phyloP scores from a whole-genome alignment of 352 stramenopile genomes.

The Pythium grandisporangium region DNA sequence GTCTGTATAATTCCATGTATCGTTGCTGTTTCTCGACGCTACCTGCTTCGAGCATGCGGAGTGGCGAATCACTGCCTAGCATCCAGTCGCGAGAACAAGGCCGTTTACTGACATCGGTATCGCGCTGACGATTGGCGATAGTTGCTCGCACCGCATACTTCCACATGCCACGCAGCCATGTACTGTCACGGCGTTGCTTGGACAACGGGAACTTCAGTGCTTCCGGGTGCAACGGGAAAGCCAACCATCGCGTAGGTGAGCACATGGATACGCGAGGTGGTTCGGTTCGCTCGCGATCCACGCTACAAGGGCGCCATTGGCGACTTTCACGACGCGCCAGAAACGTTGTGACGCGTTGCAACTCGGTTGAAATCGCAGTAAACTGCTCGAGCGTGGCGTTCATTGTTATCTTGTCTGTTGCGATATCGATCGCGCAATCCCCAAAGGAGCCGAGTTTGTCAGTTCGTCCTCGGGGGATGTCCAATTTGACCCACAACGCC shows the following conservation, averaged over 20 bases:
- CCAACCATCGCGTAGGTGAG: constrained; percentile 15
- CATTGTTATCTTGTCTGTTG: constrained; percentile 43
- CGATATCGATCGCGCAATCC: constrained; percentile 41
- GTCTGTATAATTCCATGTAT: constrained; percentile 55
- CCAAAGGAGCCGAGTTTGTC: constrained; percentile 1
- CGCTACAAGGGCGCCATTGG: constrained; percentile 34
- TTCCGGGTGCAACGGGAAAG: constrained; percentile 20
- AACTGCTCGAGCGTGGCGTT: constrained; percentile 55
- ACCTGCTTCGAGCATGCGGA: too few species aligned
- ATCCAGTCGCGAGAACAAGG: too few species aligned
- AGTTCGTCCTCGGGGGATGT: constrained; percentile 18
- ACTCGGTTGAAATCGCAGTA: constrained; percentile 25
- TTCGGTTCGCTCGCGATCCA: constrained; percentile 27
- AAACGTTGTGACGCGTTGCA: constrained; percentile 28
- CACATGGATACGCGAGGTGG: constrained; percentile 32
- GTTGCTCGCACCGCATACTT: constrained; percentile 44
- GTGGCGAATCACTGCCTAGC: too few species aligned
- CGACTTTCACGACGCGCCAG: constrained; percentile 18
- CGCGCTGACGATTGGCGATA: too few species aligned
- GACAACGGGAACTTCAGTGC: constrained; percentile 5
- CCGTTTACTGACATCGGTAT: too few species aligned
- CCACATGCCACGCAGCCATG: constrained; percentile 65
- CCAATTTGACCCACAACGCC: constrained; percentile 55
- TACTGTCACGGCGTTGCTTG: constrained; percentile 24
- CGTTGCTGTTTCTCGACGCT: too few species aligned